Conservation (phyloP, 805 yeast genomes). For the Wickerhamiella allomyrinae region DNA sequence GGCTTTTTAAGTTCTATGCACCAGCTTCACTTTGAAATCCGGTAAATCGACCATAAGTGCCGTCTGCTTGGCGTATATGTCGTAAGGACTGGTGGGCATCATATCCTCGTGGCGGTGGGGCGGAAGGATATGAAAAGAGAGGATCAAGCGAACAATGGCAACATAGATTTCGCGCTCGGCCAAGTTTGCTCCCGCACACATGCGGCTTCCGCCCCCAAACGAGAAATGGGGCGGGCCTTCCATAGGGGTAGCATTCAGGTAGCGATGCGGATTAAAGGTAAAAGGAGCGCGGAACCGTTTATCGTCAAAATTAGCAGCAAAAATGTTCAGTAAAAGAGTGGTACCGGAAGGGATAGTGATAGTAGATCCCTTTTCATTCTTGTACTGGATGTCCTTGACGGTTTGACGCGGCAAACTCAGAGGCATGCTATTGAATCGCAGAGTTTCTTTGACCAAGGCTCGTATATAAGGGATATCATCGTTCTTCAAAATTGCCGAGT, state of each 20-base stretch:
- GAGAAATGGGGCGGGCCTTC: slow-evolving; percentile 33
- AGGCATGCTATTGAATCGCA: slow-evolving; percentile 46
- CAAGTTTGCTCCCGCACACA: slow-evolving; percentile 55
- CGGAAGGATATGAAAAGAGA: slow-evolving; percentile 38
- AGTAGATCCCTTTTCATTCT: slow-evolving; percentile 13
- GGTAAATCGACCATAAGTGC: slow-evolving; percentile 53
- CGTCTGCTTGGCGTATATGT: slow-evolving; percentile 36
- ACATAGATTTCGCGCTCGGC: slow-evolving; percentile 55
- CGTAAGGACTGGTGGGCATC: slow-evolving; percentile 40
- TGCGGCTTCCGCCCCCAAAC: slow-evolving; percentile 54
- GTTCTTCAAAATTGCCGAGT: slow-evolving; percentile 5
- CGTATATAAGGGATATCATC: slow-evolving; percentile 32
- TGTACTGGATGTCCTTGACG: slow-evolving; percentile 32
- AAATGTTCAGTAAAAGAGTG: slow-evolving; percentile 49
- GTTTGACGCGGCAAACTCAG: slow-evolving; percentile 47
- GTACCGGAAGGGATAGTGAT: slow-evolving; percentile 27
- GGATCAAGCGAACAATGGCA: slow-evolving; percentile 37
- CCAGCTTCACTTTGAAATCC: slow-evolving; percentile 18
- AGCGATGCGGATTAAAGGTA: slow-evolving; percentile 23
- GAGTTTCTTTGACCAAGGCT: slow-evolving; percentile 45
- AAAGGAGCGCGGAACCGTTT: slow-evolving; percentile 17
- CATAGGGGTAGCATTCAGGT: slow-evolving; percentile 11
- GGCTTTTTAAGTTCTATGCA: background rate
- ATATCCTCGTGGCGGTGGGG: slow-evolving; percentile 24
- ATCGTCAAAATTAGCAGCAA: slow-evolving; percentile 53